Base-by-base conservation (phyloP, 768 basidiomycete genomes). In the Mycena alexandri region DNA sequence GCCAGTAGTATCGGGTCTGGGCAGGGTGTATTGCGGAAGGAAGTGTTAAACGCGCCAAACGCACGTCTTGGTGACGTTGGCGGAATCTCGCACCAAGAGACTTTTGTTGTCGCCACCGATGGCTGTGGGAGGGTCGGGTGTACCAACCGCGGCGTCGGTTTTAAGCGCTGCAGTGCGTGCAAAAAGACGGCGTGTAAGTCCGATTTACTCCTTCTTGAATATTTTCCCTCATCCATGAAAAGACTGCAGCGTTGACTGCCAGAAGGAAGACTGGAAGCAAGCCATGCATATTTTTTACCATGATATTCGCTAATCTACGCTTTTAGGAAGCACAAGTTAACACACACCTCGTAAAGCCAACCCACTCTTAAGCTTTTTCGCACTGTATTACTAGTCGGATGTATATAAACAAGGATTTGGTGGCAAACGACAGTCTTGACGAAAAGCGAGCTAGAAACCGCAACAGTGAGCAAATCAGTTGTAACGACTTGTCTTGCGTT, bases 41-140 rank as follows among this genome's bases (percentile, higher is more conserved):
- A 77, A 17, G 73, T 74, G 43, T 63, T 75, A 42, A 65, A 72
- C 17, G n/a, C 64, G 51, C 69, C 73, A 48, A 46, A 71, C 38
- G 38, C 61, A 19, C 66, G 77, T 46, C 14, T 75, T 3, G 73
- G 73, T 17, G 71, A 69, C 50, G 72, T 71, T 13, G 74, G 72
- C 29, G 54, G 29, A 34, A 38, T 70, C 8, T 69, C 61, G 7
- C n/a, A 55, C 3, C 72, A 73, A 29, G 48, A 47, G 8, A 69
- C 67, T n/a, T 67, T 73, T 38, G 65, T 71, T 22, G 65, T 76
- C 50, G 78, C 78, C 10, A 78, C 78, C 52, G 75, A 79, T 57
- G 73, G 73, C 14, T 79, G 78, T 55, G 71, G 65, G 19, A 67
- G 69, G 21, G 34, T 6, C 19, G 67, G 46, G 24, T 80, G 79